phyloP scores from a whole-genome alignment of 1,284 basidiomycete genomes.

The Pyrrhoderma lamaoense region DNA sequence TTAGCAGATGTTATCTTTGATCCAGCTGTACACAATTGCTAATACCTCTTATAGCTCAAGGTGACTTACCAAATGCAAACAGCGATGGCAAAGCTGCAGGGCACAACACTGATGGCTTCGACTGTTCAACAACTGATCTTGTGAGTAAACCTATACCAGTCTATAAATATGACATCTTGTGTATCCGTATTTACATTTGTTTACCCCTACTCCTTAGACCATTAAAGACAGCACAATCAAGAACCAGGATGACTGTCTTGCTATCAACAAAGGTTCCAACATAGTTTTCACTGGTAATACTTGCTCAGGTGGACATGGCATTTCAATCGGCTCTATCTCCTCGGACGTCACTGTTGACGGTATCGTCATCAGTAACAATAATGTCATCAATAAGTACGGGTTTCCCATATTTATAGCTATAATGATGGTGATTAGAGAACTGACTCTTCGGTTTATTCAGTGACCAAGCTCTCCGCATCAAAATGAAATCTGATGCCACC shows the following conservation, averaged over 20 bases:
- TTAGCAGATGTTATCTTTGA: neutral
- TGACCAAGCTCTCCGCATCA: constrained; percentile 40
- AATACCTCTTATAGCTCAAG: constrained; percentile 25
- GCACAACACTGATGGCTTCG: constrained; percentile 32
- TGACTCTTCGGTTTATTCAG: constrained; percentile 22
- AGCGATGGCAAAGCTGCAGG: constrained; percentile 36
- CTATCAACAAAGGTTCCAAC: constrained; percentile 50
- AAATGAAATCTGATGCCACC: constrained; percentile 33
- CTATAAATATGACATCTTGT: constrained; percentile 18
- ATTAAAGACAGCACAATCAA: constrained; percentile 21
- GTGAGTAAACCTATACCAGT: constrained; percentile 25
- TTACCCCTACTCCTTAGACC: neutral
- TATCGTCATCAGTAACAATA: constrained; percentile 43
- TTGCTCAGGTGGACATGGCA: constrained; percentile 53
- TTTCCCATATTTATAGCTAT: constrained; percentile 17
- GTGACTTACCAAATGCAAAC: constrained; percentile 37
- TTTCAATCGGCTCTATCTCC: constrained; percentile 51
- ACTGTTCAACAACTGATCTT: constrained; percentile 36
- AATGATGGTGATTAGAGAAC: constrained; percentile 11
- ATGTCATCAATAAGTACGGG: constrained; percentile 35
- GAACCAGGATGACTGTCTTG: constrained; percentile 53
- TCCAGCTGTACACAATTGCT: neutral
- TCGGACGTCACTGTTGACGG: constrained; percentile 40
- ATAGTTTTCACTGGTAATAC: constrained; percentile 47
- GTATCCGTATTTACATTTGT: constrained; percentile 23